Evolutionary conservation across 2,329 filamentous ascomycete species (phyloP).

Genomic region (Graphilbum sp.): DNA sequence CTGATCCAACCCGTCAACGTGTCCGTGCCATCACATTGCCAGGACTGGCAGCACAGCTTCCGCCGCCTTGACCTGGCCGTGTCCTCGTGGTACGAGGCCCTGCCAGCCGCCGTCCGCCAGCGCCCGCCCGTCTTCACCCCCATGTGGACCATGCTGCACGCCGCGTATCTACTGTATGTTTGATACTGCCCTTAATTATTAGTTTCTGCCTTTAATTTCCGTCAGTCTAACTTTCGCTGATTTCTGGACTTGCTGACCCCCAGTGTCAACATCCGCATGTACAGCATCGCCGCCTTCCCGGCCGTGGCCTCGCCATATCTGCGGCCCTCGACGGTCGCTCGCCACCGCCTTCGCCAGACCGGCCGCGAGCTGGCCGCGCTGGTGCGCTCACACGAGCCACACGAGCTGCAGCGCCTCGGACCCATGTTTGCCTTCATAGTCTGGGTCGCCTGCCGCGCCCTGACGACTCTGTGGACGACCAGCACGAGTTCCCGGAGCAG

Average conservation of each 20-base stretch:
- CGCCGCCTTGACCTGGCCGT: slow-evolving; percentile 4
- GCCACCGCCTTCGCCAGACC: slow-evolving; percentile 3
- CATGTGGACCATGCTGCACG: slow-evolving; percentile 1
- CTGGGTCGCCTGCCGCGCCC: slow-evolving; percentile 5
- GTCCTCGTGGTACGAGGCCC: slow-evolving; percentile 4
- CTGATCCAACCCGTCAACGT: slow-evolving; percentile 7
- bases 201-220: no score
- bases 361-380: slow-evolving; percentile 2
- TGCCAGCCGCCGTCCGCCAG: slow-evolving; percentile 2
- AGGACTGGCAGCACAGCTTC: slow-evolving; percentile 7
- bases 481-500: not conserved
- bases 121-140: slow-evolving; percentile 1
- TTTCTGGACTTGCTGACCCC: no score
- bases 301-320: slow-evolving; percentile 6
- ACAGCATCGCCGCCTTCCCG: slow-evolving; percentile 6
- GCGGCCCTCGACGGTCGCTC: slow-evolving; percentile 4
- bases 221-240: no score
- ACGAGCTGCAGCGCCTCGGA: slow-evolving; percentile 1
- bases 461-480: slow-evolving; percentile 6
- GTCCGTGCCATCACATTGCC: slow-evolving; percentile 5
- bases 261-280: slow-evolving; percentile 5
- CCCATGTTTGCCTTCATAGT: slow-evolving; percentile 7
- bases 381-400: not conserved
- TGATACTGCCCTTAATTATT: not conserved
- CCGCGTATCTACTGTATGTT: not conserved